Evolutionary conservation across 192 early-diverging fungal species (phyloP), one percentile per base, ranked within the genome.

Genomic region (Oehlia diaphana): DNA sequence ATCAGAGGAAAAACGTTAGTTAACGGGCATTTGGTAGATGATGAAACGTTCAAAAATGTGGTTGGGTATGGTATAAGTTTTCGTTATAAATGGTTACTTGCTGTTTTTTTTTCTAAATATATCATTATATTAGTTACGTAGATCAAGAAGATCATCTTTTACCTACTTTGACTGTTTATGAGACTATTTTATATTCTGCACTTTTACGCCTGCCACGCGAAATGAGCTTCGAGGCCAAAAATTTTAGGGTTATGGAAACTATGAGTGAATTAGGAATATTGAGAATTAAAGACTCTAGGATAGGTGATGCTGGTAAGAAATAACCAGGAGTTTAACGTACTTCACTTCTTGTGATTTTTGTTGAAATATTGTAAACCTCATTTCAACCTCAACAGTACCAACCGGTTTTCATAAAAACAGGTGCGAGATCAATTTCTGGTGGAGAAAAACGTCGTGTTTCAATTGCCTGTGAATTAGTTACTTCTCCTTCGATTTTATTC

Each of bases 391-490:
- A 39, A 44, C 14, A 19, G 19, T 61, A 12, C 42, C 50, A 58
- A 74, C 14, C 50, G n/a, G 37, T 33, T 74, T 74, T 35, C n/a
- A 19, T 19, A 19, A 37, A 28, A 50, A 50, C 86, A n/a, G 87
- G 87, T 9, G 81, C 84, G 49, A 90, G 97, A 39, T 95, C 95
- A 47, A 95, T 97, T 33, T 94, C 92, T 66, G 97, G 97, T 33
- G 96, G 97, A 67, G 96, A 99, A 79, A 94, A 95, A 78, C 92
- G 96, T 61, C 90, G 97, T 63, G 96, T 99, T 3, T 92, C 93
- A 14, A 97, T 99, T 83, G 97, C 95, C 63, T 95, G 94, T 67
- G 96, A 97, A 76, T 87, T 99, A 39, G 96, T 99, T 14, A 96
- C 96, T 0, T 92, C 92, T 7, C 96, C 96, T 0, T 92, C 92